Base-by-base conservation (phyloP, 371 early-diverging fungal genomes). In the Entomophthora muscae region DNA sequence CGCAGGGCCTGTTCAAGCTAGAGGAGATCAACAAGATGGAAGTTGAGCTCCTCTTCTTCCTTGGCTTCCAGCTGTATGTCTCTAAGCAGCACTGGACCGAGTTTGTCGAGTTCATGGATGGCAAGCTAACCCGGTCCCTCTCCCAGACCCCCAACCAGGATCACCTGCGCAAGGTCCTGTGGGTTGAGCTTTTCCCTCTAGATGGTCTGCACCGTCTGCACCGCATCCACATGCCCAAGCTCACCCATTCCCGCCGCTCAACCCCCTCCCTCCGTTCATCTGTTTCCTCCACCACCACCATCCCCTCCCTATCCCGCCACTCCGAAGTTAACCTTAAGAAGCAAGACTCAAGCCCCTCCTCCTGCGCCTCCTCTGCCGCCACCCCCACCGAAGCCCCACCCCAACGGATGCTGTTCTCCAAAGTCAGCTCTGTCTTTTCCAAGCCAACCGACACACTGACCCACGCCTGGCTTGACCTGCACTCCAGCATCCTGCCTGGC, bases 1-100 rank as follows among this genome's bases (percentile, higher is more conserved):
- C 71, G 1, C 71, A 71, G 66, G 80, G 78, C 2, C 67, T 80
- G 32, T 83, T 82, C 64, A 66, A 59, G 53, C 71, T 75, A 60
- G 69, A 70, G 52, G 77, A 83, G 65, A 75, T 83, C 63, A 84
- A 84, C 64, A 75, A 74, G 66, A 83, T 83, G 84, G 83, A 83
- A 66, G 70, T 73, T 64, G 83, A 83, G 68, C 70, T 83, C 22
- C 71, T 84, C 63, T 68, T 68, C 68, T 81, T 77, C 65, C 51
- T 82, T 62, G 69, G 76, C 57, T 82, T 72, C 66, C 71, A 73
- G 59, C 69, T 82, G 21, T 73, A 70, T 58, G 75, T 83, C 33
- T 66, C 73, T 0, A 67, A 70, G 10, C 68, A 68, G 24, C 76
- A 79, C 53, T 82, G 81, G 82, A 68, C 70, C 66, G 73, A 71